Percentiles rank a stretch among this genome's conserved stretches.
These are phyloP conservation scores for Calonectria naviculata DNA, from an alignment of 2,329 filamentous ascomycete genomes.

Conservation along the genomic window DNA sequence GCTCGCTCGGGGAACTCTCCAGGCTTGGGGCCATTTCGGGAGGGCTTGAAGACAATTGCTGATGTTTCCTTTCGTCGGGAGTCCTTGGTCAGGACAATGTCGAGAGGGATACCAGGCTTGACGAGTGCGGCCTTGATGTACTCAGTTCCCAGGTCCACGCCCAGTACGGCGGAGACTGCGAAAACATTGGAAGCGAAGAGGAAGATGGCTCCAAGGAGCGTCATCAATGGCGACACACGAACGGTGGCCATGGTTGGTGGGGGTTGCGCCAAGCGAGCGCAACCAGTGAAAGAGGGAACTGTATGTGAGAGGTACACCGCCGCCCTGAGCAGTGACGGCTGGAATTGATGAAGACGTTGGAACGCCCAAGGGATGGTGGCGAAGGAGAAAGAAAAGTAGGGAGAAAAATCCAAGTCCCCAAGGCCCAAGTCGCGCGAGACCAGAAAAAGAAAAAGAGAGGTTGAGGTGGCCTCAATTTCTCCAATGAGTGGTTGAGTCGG, in stretches of 20 bases:
- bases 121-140: constrained; percentile 97
- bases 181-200: constrained; percentile 57
- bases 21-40: constrained; percentile 70
- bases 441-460: constrained; percentile 36
- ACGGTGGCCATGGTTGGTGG: constrained; percentile 48
- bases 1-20: constrained; percentile 85
- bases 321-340: constrained; percentile 15
- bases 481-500: constrained; percentile 27
- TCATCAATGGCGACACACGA: constrained; percentile 49
- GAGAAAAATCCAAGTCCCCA: constrained; percentile 11
- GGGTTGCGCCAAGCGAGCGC: constrained; percentile 35
- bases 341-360: constrained; percentile 27
- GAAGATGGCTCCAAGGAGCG: constrained; percentile 51
- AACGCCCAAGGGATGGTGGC: constrained; percentile 19
- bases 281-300: constrained; percentile 27
- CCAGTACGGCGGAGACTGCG: constrained; percentile 80
- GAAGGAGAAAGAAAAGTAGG: constrained; percentile 7
- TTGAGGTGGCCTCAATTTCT: constrained; percentile 50
- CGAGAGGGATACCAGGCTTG: constrained; percentile 95
- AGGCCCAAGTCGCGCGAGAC: constrained; percentile 24
- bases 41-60: constrained; percentile 92
- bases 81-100: constrained; percentile 98
- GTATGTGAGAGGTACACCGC: constrained; percentile 24
- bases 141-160: constrained; percentile 94
- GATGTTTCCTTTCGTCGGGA: constrained; percentile 95